Evolutionary conservation across 805 yeast species (phyloP), one percentile per base, ranked within the genome.

Genomic region (Candida maris): DNA sequence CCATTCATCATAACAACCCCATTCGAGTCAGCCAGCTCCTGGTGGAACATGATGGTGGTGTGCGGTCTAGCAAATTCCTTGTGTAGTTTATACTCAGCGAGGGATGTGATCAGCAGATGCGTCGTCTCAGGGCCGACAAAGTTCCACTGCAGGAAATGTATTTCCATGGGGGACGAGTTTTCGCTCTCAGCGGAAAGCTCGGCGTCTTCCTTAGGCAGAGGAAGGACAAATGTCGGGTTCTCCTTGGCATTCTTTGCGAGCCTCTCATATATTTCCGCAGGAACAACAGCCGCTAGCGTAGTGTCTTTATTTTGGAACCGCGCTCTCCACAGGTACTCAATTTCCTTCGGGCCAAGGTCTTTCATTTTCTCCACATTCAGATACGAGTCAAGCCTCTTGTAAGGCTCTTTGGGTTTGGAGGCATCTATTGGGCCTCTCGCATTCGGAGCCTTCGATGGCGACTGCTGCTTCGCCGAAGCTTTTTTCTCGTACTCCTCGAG

Each of bases 61-160:
- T 93, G 97, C 1, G 98, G 97, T 56, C 86, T 81, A 7, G 98
- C 96, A 61, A 71, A 93, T 56, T 91, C 97, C 38, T 76, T 77
- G 55, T 91, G 96, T 19, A 88, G 71, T 59, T 91, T 88, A 62
- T 78, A 93, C 62, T 93, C 97, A 2, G 93, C 89, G 45, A 93
- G 71, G 0, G 96, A 79, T 2, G 98, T 93, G 50, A 93, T 69
- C 73, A 93, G 73, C 56, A 95, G 86, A 63, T 93, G 96, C 1
- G 85, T 70, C 2, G 97, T 89, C 27, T 77, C 51, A 12, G 85
- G 81, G 1, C 91, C 95, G 10, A 83, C 89, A 57, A 87, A 85
- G 14, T 78, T 71, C 98, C 98, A 93, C 64, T 93, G 97, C 16
- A 89, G 77, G 57, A 83, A 87, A 56, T 93, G 97, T 64, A 93